These are phyloP conservation scores for Musa schizocarpa DNA, from an alignment of 176 grass and related monocot genomes.

Conservation along the genomic window DNA sequence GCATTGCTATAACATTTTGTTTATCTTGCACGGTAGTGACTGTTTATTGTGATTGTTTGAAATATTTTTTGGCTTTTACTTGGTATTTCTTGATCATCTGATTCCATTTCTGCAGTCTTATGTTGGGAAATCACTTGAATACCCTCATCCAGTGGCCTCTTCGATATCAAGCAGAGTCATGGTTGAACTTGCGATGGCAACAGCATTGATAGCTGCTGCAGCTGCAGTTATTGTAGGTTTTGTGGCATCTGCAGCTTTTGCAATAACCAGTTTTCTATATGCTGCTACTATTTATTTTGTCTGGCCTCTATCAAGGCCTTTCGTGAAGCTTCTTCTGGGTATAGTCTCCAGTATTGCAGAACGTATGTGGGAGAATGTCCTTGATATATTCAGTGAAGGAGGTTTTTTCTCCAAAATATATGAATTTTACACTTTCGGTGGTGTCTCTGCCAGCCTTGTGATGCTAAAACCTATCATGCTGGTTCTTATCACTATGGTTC, in stretches of 20 bases:
- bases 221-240: conserved; percentile 13
- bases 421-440: conserved; percentile 25
- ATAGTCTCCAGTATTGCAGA: conserved; percentile 21
- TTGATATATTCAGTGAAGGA: conserved; percentile 24
- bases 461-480: conserved; percentile 30
- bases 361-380: conserved; percentile 15
- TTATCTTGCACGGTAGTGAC: too few relatives aligned
- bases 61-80: neutral
- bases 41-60: neutral
- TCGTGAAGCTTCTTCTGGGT: conserved; percentile 13
- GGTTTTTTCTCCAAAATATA: conserved; percentile 20
- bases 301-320: conserved; percentile 18
- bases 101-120: conserved; percentile 15
- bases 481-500: conserved; percentile 27
- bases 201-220: conserved; percentile 16
- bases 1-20: too few relatives aligned
- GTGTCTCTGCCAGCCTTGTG: conserved; percentile 22
- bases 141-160: conserved; percentile 24
- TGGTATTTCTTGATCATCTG: neutral
- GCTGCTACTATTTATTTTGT: conserved; percentile 22
- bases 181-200: conserved; percentile 29
- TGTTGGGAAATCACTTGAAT: conserved; percentile 17
- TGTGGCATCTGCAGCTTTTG: conserved; percentile 27
- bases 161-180: conserved; percentile 27
- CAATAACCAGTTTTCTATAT: conserved; percentile 22